These are phyloP conservation scores for Penicillium frequentans DNA, from an alignment of 2,329 filamentous ascomycete species.

Conservation along the genomic window DNA sequence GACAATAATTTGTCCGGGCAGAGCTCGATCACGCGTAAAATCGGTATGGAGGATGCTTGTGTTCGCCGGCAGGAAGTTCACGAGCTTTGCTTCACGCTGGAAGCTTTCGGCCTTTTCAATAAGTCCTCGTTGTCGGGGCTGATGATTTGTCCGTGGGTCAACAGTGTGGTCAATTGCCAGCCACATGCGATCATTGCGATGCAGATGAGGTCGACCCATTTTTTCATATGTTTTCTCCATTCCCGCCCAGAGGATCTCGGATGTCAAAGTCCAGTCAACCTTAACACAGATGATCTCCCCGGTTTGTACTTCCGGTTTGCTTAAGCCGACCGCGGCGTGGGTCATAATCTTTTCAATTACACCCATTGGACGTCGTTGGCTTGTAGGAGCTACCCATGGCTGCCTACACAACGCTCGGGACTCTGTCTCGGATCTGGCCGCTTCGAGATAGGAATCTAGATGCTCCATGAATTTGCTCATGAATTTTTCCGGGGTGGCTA, in stretches of 20 bases:
- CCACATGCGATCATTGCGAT: constrained; percentile 54
- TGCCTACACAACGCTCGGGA: neutral
- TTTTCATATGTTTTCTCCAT: constrained; percentile 46
- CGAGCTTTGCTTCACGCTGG: constrained; percentile 33
- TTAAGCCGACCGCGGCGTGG: constrained; percentile 34
- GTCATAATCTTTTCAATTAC: constrained; percentile 48
- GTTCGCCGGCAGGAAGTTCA: constrained; percentile 16
- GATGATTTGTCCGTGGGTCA: constrained; percentile 41
- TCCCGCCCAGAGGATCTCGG: constrained; percentile 37
- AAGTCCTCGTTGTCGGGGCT: neutral
- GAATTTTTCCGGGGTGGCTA: neutral
- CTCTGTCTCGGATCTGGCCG: neutral
- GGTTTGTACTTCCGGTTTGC: constrained; percentile 31
- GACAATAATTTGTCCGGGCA: constrained; percentile 47
- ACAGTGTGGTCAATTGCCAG: constrained; percentile 52
- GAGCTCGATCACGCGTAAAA: constrained; percentile 45
- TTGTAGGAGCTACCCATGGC: too few species aligned
- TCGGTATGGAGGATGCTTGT: constrained; percentile 42
- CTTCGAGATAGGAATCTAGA: neutral
- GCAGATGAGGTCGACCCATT: constrained; percentile 44
- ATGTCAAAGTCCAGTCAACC: constrained; percentile 48
- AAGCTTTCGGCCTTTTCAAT: constrained; percentile 27
- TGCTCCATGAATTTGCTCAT: neutral
- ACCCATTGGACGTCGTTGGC: constrained; percentile 33
- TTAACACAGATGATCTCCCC: constrained; percentile 43